Percentiles rank a stretch among this genome's conserved stretches.
phyloP scores from a whole-genome alignment of 2,329 filamentous ascomycete species.

The Colletotrichum magnum region DNA sequence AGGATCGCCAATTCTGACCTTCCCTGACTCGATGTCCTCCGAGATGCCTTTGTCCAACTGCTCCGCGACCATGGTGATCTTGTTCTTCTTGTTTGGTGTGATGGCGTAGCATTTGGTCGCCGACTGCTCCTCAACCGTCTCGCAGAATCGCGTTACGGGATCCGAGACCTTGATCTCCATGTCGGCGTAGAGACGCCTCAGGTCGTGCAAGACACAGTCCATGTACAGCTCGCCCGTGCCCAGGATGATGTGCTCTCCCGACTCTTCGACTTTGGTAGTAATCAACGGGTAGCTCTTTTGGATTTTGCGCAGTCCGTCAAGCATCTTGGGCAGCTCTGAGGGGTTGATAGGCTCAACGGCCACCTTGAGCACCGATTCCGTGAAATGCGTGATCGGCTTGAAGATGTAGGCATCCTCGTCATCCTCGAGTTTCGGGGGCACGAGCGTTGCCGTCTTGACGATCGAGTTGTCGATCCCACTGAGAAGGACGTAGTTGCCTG shows the following conservation, averaged over 20 bases:
- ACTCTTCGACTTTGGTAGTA: conserved; percentile 97
- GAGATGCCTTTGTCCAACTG: conserved; percentile 95
- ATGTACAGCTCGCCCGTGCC: conserved; percentile 99
- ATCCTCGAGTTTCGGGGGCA: conserved; percentile 84
- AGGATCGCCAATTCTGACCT: conserved; percentile 92
- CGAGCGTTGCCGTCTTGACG: conserved; percentile 94
- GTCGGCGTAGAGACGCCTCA: conserved; percentile 93
- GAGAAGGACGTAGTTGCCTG: conserved; percentile 93
- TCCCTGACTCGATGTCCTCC: conserved; percentile 91
- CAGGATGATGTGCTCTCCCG: conserved; percentile 93
- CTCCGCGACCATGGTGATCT: conserved; percentile 98
- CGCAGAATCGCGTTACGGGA: conserved; percentile 96
- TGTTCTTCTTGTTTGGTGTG: conserved; percentile 99
- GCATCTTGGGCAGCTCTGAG: conserved; percentile 97
- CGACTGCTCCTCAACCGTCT: conserved; percentile 97
- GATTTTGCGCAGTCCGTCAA: conserved; percentile 95
- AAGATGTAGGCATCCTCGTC: conserved; percentile 97
- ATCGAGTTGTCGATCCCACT: conserved; percentile 97
- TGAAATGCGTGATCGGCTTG: conserved; percentile 92
- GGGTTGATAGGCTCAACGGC: conserved; percentile 98
- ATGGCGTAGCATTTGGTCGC: conserved; percentile 98
- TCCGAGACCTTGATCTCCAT: conserved; percentile 99
- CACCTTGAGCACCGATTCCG: conserved; percentile 97
- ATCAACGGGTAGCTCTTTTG: conserved; percentile 98
- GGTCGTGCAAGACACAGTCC: conserved; percentile 97